Evolutionary conservation across 345 rosid genomes (phyloP).

Genomic region (Zanthoxylum bungeanum): DNA sequence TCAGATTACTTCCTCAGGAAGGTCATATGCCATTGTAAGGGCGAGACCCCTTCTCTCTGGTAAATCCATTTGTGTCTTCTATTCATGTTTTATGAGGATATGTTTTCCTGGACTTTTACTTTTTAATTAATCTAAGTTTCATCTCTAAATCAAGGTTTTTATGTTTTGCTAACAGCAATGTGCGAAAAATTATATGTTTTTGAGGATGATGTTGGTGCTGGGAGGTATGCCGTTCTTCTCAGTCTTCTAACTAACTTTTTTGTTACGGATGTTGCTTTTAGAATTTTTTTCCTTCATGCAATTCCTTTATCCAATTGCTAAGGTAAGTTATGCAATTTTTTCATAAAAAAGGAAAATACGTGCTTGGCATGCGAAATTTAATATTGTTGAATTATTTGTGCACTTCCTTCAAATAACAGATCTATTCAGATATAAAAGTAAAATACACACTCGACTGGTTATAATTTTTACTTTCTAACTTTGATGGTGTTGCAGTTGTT

Average conservation of each 20-base stretch:
- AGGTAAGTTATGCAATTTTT: not conserved
- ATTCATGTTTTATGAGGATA: not conserved
- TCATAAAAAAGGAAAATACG: not conserved
- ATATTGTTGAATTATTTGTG: not conserved
- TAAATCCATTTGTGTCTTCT: conserved; percentile 29
- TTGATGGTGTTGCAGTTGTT: not conserved
- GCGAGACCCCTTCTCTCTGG: conserved; percentile 80
- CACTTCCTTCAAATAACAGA: not conserved
- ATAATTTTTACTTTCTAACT: too few relatives aligned
- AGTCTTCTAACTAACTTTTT: not conserved
- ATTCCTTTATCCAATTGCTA: not conserved
- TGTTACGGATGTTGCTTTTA: not conserved
- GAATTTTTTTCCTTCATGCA: not conserved
- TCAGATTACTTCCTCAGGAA: conserved; percentile 80
- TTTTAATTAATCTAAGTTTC: conserved; percentile 4
- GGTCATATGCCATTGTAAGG: conserved; percentile 61
- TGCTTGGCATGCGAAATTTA: not conserved
- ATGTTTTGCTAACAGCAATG: conserved; percentile 55
- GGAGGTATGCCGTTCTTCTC: conserved; percentile 54
- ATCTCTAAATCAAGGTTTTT: conserved; percentile 15
- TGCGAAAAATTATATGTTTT: conserved; percentile 62
- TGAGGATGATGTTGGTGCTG: conserved; percentile 79
- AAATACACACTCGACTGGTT: not conserved
- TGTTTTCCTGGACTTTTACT: conserved; percentile 13
- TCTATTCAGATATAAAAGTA: not conserved